Conservation (phyloP, 2,329 filamentous ascomycete species). For the Hypoxylon sp. region DNA sequence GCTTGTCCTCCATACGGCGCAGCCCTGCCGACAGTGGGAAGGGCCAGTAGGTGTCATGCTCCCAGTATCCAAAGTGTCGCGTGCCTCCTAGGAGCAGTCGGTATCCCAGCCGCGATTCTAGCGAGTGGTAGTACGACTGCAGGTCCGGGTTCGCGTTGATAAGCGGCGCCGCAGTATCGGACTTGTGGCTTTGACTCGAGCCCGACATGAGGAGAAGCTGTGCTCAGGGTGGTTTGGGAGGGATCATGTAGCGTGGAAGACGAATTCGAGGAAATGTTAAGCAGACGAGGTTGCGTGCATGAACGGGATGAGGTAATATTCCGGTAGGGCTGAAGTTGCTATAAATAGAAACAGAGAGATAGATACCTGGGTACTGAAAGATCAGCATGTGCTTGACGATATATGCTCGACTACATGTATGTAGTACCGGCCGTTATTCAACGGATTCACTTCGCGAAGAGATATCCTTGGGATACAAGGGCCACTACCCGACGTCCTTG, state of each 20-base stretch:
- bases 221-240: not conserved
- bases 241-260: not conserved
- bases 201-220: constrained; percentile 1
- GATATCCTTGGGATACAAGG: no score
- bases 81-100: constrained; percentile 55
- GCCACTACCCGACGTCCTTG: no score
- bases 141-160: constrained; percentile 52
- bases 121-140: constrained; percentile 55
- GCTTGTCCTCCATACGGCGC: constrained; percentile 59
- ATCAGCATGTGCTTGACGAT: no score
- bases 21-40: constrained; percentile 55
- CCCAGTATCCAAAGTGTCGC: constrained; percentile 60
- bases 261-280: no score
- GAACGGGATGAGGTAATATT: no score
- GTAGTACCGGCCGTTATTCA: no score
- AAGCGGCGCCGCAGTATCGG: constrained; percentile 26
- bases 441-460: no score
- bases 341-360: no score
- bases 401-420: no score
- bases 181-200: not conserved
- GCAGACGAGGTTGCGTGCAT: no score
- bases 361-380: no score
- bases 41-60: constrained; percentile 55
- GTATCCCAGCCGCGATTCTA: constrained; percentile 56
- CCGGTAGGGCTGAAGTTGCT: no score